Evolutionary conservation across 78 protist genomes (phyloP).

Genomic region (Polysphondylium violaceum): DNA sequence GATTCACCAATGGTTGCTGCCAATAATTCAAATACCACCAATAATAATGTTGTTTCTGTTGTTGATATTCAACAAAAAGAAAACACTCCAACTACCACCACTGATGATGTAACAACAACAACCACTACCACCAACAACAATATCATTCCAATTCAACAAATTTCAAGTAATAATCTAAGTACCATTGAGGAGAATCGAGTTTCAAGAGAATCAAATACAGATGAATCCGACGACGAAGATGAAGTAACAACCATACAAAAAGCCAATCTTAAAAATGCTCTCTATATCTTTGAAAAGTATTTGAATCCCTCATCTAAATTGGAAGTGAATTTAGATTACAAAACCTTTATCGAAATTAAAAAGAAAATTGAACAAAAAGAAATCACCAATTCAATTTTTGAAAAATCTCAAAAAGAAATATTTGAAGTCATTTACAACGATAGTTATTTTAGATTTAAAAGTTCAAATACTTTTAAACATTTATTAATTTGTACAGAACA

Average conservation of each 20-base stretch:
- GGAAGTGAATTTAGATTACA: conserved; percentile 68
- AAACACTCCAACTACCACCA: background rate
- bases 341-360: conserved; percentile 49
- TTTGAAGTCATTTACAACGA: conserved; percentile 57
- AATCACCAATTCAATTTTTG: conserved; percentile 37
- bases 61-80: conserved; percentile 3
- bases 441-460: conserved; percentile 51
- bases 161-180: too few species aligned
- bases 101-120: background rate
- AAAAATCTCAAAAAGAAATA: conserved; percentile 56
- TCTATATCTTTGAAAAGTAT: conserved; percentile 55
- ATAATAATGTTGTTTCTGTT: too few species aligned
- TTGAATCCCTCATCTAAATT: conserved; percentile 31
- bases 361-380: conserved; percentile 39
- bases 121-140: background rate
- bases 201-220: conserved; percentile 1
- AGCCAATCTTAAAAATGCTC: conserved; percentile 15
- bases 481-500: conserved; percentile 15
- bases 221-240: conserved; percentile 16
- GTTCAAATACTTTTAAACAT: conserved; percentile 5
- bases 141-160: background rate
- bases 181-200: too few species aligned
- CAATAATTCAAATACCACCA: too few species aligned
- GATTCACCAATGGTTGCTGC: too few species aligned
- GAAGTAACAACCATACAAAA: background rate